Evolutionary conservation across 345 rosid genomes (phyloP), one percentile per base, ranked within the genome.

Genomic region (Syzygium grande): DNA sequence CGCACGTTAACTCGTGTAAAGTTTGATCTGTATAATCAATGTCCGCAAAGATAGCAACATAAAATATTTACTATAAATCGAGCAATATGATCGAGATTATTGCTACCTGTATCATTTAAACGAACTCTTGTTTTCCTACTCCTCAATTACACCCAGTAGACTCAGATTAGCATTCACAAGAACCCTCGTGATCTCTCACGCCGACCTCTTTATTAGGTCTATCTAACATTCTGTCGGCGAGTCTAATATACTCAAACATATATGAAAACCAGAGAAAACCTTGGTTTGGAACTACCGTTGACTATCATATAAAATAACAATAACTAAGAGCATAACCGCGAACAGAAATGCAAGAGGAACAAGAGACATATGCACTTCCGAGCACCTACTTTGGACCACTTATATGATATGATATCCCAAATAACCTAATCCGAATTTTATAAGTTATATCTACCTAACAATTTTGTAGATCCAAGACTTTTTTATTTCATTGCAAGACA

Each of bases 1-100:
- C 23, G 9, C 46, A 5, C 10, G 11, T 9, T 34, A 73, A 73
- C 80, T 34, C 12, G 0, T 19, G 25, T 34, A 17, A 34, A 61
- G 30, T 17, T 73, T 6, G 43, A 34, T 34, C 3, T 8, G 0
- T 4, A 1, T 19, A 73, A 73, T 8, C 6, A 2, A 19, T 9
- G 1, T 9, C 1, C 22, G 0, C 0, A 38, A 0, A 68, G 11
- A 68, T 7, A 21, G 11, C 10, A 17, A 17, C 80, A 34, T 34
- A 4, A 14, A 34, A 34, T 34, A 5, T 19, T 10, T 6, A 2
- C 10, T 9, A 17, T 5, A 9, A 9, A 68, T 68, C 49, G 19
- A 68, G 5, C 5, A 11, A 38, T 17, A 1, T 9, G 3, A 73
- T 73, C 1, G 14, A 73, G 21, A 73, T 73, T 19, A 34, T 0